Percentiles rank a stretch among this genome's conserved stretches.
Conservation (phyloP, 257 asterid genomes). For the Catharanthus roseus region DNA sequence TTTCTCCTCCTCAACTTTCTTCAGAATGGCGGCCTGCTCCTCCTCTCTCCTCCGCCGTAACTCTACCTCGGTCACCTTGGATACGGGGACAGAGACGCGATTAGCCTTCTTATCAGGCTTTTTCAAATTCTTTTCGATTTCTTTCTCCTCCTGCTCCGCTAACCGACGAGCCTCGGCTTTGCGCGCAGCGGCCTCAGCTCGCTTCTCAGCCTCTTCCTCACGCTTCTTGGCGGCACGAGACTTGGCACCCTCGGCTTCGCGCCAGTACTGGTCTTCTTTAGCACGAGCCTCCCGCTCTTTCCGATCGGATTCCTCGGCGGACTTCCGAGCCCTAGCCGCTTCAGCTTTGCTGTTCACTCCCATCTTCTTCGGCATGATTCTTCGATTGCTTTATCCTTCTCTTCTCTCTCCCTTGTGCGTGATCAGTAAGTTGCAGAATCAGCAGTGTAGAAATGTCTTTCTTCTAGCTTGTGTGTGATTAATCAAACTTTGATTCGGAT, state of each 20-base stretch:
- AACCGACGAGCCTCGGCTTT: slow-evolving; percentile 83
- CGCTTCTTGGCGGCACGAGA: slow-evolving; percentile 88
- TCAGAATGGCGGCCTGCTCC: slow-evolving; percentile 58
- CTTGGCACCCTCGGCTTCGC: slow-evolving; percentile 87
- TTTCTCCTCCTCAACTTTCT: slow-evolving; percentile 69
- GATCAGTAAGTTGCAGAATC: not conserved
- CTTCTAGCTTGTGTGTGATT: not conserved
- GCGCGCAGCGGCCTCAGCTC: slow-evolving; percentile 72
- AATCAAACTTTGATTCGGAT: too few species aligned
- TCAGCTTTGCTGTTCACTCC: slow-evolving; percentile 92
- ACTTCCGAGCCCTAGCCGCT: slow-evolving; percentile 77
- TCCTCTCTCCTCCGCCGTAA: slow-evolving; percentile 64
- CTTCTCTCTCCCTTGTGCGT: not conserved
- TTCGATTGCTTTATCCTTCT: not conserved
- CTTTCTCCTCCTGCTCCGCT: slow-evolving; percentile 85
- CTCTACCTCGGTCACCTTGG: slow-evolving; percentile 92
- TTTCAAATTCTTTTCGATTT: slow-evolving; percentile 57
- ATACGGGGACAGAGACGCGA: slow-evolving; percentile 65
- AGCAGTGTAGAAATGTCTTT: not conserved
- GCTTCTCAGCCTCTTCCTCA: slow-evolving; percentile 82
- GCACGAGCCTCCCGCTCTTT: slow-evolving; percentile 67
- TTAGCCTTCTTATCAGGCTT: slow-evolving; percentile 83
- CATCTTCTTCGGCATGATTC: slow-evolving; percentile 86
- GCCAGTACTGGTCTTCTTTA: slow-evolving; percentile 92
- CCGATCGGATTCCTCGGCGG: slow-evolving; percentile 71